phyloP scores from a whole-genome alignment of 2,329 filamentous ascomycete genomes.

The Sporothrix sp. region DNA sequence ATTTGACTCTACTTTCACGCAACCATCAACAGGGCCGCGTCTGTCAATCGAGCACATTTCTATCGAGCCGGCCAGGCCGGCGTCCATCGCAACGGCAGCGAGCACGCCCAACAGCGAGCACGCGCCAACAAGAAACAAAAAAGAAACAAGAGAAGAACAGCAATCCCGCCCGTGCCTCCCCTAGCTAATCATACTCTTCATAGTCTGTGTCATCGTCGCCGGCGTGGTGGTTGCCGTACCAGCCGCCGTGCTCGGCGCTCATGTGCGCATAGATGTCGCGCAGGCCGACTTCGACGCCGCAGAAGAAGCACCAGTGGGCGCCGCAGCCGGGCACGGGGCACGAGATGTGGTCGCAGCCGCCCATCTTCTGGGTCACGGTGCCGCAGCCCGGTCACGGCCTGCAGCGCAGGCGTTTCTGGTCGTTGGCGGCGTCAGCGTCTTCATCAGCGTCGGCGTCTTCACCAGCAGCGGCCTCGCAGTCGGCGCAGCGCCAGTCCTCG shows the following conservation, averaged over 20 bases:
- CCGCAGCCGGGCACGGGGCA: conserved; percentile 28
- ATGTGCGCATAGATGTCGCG: conserved; percentile 19
- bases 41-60: no score
- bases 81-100: no score
- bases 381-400: conserved; percentile 31
- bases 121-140: no score
- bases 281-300: conserved; percentile 17
- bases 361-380: conserved; percentile 32
- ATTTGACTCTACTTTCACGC: neutral
- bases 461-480: conserved; percentile 26
- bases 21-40: no score
- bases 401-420: neutral
- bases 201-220: neutral
- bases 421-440: conserved; percentile 23
- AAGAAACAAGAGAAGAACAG: no score
- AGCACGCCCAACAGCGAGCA: no score
- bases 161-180: no score
- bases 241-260: conserved; percentile 5
- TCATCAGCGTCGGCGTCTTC: conserved; percentile 24
- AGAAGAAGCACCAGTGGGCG: conserved; percentile 40
- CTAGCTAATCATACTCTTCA: neutral
- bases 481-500: conserved; percentile 32
- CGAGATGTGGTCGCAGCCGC: conserved; percentile 38
- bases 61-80: no score
- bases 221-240: neutral